Conservation (phyloP, 306 rosid species). For the Malus domestica region DNA sequence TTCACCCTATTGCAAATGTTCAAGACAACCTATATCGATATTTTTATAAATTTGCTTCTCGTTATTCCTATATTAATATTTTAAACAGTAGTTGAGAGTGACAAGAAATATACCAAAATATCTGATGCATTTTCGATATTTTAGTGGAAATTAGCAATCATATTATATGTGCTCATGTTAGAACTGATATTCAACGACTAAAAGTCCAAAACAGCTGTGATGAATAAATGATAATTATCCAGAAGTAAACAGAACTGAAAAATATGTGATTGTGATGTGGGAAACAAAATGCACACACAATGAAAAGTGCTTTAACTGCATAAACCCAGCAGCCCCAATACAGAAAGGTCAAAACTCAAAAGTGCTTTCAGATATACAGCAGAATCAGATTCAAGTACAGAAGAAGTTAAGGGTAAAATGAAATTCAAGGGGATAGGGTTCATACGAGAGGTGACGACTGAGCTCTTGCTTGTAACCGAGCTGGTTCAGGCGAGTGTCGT, state of each 20-base stretch:
- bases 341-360: neutral
- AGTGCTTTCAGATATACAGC: neutral
- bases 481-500: slow-evolving; percentile 23
- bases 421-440: neutral
- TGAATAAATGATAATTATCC: neutral
- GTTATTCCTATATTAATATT: no score
- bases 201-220: neutral
- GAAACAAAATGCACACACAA: neutral
- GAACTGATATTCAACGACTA: neutral
- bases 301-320: no score
- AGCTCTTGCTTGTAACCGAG: slow-evolving; percentile 50
- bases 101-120: no score
- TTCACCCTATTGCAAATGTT: no score
- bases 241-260: neutral
- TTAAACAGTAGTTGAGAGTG: no score
- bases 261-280: neutral
- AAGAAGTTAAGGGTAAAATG: neutral
- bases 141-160: neutral
- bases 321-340: no score
- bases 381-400: neutral
- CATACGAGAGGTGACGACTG: slow-evolving; percentile 35
- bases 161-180: neutral
- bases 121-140: no score
- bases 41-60: no score
- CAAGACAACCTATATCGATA: no score